These are phyloP conservation scores for Mortierella polycephala DNA, from an alignment of 371 early-diverging fungal genomes.

Conservation along the genomic window DNA sequence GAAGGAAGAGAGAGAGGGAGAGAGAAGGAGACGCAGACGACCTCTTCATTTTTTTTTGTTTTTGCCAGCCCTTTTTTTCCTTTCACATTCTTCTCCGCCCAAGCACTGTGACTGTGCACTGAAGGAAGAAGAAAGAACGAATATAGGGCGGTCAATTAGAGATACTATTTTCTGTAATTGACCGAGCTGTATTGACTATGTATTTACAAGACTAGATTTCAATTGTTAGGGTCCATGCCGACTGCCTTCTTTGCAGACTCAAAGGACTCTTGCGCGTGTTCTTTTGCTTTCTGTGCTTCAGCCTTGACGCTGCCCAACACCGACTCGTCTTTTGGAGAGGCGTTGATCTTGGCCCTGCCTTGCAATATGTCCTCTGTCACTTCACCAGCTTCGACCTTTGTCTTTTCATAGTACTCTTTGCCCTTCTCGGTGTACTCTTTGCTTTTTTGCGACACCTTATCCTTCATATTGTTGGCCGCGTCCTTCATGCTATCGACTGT, in stretches of 20 bases:
- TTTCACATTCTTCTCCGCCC: too few relatives aligned
- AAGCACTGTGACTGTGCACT: constrained; percentile 7
- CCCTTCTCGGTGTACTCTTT: constrained; percentile 4
- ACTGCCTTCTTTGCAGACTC: constrained; percentile 37
- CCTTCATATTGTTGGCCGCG: constrained; percentile 7
- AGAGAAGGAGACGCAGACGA: neutral
- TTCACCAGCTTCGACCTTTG: neutral
- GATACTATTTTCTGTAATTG: neutral
- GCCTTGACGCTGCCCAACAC: constrained; percentile 25
- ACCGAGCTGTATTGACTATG: neutral
- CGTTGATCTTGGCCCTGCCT: constrained; percentile 9
- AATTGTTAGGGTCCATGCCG: constrained; percentile 20
- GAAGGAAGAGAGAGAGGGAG: constrained; percentile 6
- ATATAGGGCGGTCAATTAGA: neutral
- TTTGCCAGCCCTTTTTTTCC: too few relatives aligned
- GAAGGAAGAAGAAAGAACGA: constrained; percentile 1
- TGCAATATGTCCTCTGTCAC: constrained; percentile 1
- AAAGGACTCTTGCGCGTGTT: constrained; percentile 30
- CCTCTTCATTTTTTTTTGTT: neutral
- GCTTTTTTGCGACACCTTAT: constrained; percentile 3
- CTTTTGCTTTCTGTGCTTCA: constrained; percentile 27
- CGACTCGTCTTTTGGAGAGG: constrained; percentile 7
- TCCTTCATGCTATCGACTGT: constrained; percentile 13
- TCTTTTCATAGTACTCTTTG: constrained; percentile 16
- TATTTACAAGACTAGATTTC: neutral